Evolutionary conservation across 1,139 yeast species (phyloP), one percentile per base, ranked within the genome.

Genomic region (Pichia sp.): DNA sequence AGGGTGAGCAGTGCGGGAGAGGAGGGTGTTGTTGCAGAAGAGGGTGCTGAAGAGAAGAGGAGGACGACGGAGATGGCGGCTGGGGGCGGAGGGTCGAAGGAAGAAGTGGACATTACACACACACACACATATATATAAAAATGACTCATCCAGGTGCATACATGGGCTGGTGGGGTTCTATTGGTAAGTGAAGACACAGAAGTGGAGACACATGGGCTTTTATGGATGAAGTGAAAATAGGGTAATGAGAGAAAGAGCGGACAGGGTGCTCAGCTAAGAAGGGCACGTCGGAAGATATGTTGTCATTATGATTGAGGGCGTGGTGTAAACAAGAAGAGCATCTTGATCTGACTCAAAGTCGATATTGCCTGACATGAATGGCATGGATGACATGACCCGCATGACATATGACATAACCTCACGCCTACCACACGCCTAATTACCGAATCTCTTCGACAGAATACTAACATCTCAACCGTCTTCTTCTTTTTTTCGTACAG

Each of bases 111-210:
- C n/a, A n/a, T n/a, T n/a, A n/a, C n/a, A n/a, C n/a, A n/a, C n/a
- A n/a, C n/a, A n/a, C n/a, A 40, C 13, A 32, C 8, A 13, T 6
- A 30, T 4, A 15, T n/a, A n/a, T n/a, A 23, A 53, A 47, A 26
- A 60, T 60, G 62, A 55, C 61, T 71, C 85, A 86, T 75, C 83
- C 84, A 72, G 82, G 83, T 67, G 85, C 92, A 69, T 90, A 87
- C 71, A 84, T 88, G 92, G 98, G 98, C 68, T 90, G 97, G 97
- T 90, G 98, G 98, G 97, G 97, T 70, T 72, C 78, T 76, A 73
- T 83, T 66, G 77, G 49, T 47, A 46, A 16, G 49, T 46, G 8
- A 19, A 8, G 15, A 36, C 15, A 19, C 23, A 19, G 23, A 19
- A 19, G 23, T 19, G 23, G 23, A 36, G 40, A 13, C 40, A 36